These are phyloP conservation scores for Xylariaceae sp. DNA, from an alignment of 2,329 filamentous ascomycete genomes.

Conservation along the genomic window DNA sequence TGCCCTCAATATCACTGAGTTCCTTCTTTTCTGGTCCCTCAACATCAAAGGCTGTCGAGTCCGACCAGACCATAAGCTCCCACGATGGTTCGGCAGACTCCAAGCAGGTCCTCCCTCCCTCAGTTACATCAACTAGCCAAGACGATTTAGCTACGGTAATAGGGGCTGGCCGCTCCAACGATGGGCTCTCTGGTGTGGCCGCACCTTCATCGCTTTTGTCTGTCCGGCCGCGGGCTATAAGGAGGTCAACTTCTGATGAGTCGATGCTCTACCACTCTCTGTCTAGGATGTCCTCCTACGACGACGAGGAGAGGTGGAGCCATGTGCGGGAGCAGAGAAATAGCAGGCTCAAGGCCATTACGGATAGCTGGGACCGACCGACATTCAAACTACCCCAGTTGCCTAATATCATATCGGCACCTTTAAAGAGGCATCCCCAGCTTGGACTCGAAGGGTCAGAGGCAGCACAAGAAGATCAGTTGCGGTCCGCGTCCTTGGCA, in stretches of 20 bases:
- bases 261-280: conserved; percentile 71
- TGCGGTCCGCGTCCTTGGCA: conserved; percentile 15
- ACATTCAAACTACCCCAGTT: conserved; percentile 66
- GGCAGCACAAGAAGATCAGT: conserved; percentile 11
- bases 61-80: conserved; percentile 20
- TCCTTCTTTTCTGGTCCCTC: conserved; percentile 37
- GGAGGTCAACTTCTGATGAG: conserved; percentile 67
- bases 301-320: conserved; percentile 75
- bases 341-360: conserved; percentile 81
- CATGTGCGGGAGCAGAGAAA: conserved; percentile 82
- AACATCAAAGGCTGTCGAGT: conserved; percentile 22
- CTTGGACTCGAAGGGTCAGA: conserved; percentile 22
- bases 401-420: conserved; percentile 43
- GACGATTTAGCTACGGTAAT: conserved; percentile 7
- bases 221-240: conserved; percentile 37
- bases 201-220: conserved; percentile 21
- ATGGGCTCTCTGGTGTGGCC: conserved; percentile 12
- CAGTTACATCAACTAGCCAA: conserved; percentile 8
- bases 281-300: conserved; percentile 75
- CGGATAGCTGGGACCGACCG: conserved; percentile 76
- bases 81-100: conserved; percentile 18
- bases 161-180: conserved; percentile 9
- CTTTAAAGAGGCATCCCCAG: conserved; percentile 25
- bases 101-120: conserved; percentile 12
- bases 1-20: conserved; percentile 51